Evolutionary conservation across 2,329 filamentous ascomycete genomes (phyloP).

Genomic region (Diplodia mutila): DNA sequence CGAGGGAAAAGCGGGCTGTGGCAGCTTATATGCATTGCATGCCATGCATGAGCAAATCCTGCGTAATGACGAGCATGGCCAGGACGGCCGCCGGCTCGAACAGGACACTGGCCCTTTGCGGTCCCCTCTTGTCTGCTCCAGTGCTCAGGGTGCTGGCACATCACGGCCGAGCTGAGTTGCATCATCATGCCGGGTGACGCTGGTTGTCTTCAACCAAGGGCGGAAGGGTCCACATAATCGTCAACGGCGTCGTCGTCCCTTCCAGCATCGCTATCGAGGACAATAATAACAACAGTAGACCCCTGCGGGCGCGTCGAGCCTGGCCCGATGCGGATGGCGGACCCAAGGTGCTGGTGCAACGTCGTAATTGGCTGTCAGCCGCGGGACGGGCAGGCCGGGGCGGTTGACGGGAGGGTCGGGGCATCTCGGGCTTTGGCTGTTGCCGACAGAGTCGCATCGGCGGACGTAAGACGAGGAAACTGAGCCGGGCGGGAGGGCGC

Average conservation of each 20-base stretch:
- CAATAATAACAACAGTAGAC: neutral
- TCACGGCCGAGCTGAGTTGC: neutral
- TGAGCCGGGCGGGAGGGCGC: slow-evolving; percentile 14
- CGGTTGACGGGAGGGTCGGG: slow-evolving; percentile 8
- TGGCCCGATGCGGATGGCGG: slow-evolving; percentile 3
- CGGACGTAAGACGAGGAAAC: slow-evolving; percentile 10
- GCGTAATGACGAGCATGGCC: slow-evolving; percentile 16
- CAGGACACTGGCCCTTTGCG: neutral
- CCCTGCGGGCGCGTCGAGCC: neutral
- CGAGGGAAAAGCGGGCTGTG: slow-evolving; percentile 24
- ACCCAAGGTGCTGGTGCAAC: neutral
- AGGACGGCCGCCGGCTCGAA: slow-evolving; percentile 3
- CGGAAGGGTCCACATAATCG: slow-evolving; percentile 2
- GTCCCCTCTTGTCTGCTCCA: neutral
- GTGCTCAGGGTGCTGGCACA: neutral
- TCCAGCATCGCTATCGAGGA: neutral
- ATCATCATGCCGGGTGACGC: slow-evolving; percentile 4
- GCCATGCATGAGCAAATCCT: slow-evolving; percentile 20
- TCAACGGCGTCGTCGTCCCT: slow-evolving; percentile 6
- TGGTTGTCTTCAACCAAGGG: slow-evolving; percentile 16
- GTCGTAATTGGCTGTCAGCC: neutral
- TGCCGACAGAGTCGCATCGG: neutral
- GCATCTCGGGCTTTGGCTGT: neutral
- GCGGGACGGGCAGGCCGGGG: neutral
- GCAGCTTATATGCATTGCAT: slow-evolving; percentile 26